These are phyloP conservation scores for Auriscalpium orientale DNA, from an alignment of 768 basidiomycete genomes.

Conservation along the genomic window DNA sequence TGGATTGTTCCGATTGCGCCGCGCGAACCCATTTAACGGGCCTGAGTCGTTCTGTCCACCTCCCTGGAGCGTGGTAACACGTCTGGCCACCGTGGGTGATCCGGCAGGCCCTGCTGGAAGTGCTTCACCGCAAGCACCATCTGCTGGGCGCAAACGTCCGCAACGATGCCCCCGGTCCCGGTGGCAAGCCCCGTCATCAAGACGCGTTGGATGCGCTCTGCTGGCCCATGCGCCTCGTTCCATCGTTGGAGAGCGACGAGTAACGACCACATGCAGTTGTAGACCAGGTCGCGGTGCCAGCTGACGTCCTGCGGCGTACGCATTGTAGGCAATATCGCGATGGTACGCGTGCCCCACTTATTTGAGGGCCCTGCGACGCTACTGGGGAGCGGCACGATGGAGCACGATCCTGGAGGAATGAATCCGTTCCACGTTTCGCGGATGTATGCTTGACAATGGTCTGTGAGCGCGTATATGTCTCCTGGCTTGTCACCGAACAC, in stretches of 20 bases:
- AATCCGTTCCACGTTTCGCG: not conserved
- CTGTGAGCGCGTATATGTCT: not conserved
- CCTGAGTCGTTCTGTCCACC: not conserved
- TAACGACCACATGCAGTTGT: constrained; percentile 27
- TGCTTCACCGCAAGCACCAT: constrained; percentile 10
- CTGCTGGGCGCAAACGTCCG: constrained; percentile 4
- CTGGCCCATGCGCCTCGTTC: constrained; percentile 12
- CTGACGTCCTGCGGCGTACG: constrained; percentile 19
- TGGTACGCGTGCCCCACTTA: constrained; percentile 12
- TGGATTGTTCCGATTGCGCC: no score
- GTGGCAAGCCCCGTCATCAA: constrained; percentile 17
- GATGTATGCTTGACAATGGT: constrained; percentile 4
- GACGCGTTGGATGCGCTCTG: constrained; percentile 3
- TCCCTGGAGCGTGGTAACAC: not conserved
- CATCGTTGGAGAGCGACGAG: constrained; percentile 20
- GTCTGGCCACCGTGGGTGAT: not conserved
- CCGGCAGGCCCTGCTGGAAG: constrained; percentile 1
- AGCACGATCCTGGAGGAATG: constrained; percentile 8
- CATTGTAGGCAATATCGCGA: constrained; percentile 30
- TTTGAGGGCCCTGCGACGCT: not conserved
- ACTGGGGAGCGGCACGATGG: constrained; percentile 1
- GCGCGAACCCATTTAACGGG: no score
- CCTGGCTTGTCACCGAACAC: not conserved
- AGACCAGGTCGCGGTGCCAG: constrained; percentile 29
- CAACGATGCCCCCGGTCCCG: constrained; percentile 5